These are phyloP conservation scores for Dothistroma septosporum DNA, from an alignment of 2,329 filamentous ascomycete genomes.

Conservation along the genomic window DNA sequence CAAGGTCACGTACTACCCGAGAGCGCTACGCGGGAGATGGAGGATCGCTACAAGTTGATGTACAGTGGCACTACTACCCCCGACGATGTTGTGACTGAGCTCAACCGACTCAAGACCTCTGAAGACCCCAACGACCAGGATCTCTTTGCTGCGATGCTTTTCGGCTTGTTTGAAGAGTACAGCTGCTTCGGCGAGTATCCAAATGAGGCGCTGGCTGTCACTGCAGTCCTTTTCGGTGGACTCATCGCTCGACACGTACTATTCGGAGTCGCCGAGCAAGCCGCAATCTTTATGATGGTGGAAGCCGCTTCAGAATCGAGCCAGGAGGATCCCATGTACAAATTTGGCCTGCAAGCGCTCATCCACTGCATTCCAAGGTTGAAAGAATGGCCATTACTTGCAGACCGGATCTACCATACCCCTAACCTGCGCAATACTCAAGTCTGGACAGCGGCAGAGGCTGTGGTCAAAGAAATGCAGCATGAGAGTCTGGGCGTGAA, in stretches of 20 bases:
- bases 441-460: slow-evolving; percentile 29
- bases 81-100: slow-evolving; percentile 74
- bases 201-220: slow-evolving; percentile 90
- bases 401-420: slow-evolving; percentile 76
- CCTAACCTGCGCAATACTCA: slow-evolving; percentile 79
- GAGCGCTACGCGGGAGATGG: slow-evolving; percentile 84
- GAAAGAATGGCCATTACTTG: slow-evolving; percentile 93
- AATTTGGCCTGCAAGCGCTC: slow-evolving; percentile 92
- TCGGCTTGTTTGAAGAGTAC: slow-evolving; percentile 95
- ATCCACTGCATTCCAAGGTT: slow-evolving; percentile 81
- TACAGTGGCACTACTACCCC: slow-evolving; percentile 88
- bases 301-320: slow-evolving; percentile 85
- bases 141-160: slow-evolving; percentile 97
- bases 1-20: slow-evolving; percentile 75
- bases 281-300: slow-evolving; percentile 96
- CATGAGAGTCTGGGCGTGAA: slow-evolving; percentile 28
- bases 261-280: slow-evolving; percentile 82
- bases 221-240: slow-evolving; percentile 91
- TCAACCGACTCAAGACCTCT: slow-evolving; percentile 85
- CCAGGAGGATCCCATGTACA: slow-evolving; percentile 89
- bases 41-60: slow-evolving; percentile 97
- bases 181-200: slow-evolving; percentile 93
- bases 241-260: slow-evolving; percentile 84
- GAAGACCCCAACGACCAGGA: slow-evolving; percentile 82
- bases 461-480: slow-evolving; percentile 30